phyloP scores from a whole-genome alignment of 257 asterid species.

The Ligustrum vulgare region DNA sequence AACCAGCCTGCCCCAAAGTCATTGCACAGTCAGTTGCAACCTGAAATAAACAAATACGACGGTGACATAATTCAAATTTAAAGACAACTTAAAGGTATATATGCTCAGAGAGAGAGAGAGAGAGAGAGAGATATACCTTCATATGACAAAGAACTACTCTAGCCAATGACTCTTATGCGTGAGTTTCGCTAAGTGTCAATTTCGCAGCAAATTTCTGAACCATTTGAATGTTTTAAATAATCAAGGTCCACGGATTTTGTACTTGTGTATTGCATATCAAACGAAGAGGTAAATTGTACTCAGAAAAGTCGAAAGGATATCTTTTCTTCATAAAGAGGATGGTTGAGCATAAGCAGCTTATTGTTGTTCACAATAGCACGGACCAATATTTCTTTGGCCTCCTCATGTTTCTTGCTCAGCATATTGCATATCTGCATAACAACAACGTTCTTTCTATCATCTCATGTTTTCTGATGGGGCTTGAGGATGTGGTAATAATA shows the following conservation, averaged over 20 bases:
- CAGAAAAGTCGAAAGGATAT: conserved; percentile 62
- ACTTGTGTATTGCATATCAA: conserved; percentile 9
- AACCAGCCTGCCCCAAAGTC: conserved; percentile 25
- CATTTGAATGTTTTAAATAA: conserved; percentile 48
- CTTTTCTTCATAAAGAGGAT: conserved; percentile 64
- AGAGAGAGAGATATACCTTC: conserved; percentile 29
- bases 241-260: conserved; percentile 43
- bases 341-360: conserved; percentile 76
- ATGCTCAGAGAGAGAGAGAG: not conserved
- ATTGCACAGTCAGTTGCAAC: conserved; percentile 8
- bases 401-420: conserved; percentile 74
- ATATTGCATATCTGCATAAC: conserved; percentile 71
- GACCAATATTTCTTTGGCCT: conserved; percentile 74
- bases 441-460: conserved; percentile 9
- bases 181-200: conserved; percentile 28
- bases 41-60: not conserved
- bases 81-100: not conserved
- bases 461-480: not conserved
- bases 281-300: not conserved
- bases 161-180: conserved; percentile 28
- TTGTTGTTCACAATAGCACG: conserved; percentile 77
- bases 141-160: conserved; percentile 6
- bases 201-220: conserved; percentile 57
- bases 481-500: conserved; percentile 1
- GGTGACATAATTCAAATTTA: conserved; percentile 5